Percentiles rank a stretch among this genome's conserved stretches.
Conservation (phyloP, 1,139 yeast species). For the Arxiozyma heterogenica region DNA sequence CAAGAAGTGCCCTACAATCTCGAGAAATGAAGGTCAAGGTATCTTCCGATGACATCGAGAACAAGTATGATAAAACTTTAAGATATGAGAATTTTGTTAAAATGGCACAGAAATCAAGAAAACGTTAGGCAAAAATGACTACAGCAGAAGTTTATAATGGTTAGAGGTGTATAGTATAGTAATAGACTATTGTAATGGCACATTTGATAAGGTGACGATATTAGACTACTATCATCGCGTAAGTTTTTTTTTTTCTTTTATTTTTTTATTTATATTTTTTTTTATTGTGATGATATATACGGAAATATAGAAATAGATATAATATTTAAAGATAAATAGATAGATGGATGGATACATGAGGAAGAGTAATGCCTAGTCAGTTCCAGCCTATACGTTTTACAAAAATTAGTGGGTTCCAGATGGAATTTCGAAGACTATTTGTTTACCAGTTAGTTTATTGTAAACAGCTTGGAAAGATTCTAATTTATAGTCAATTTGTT, state of each 20-base stretch:
- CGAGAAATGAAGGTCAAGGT: background rate
- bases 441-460: constrained; percentile 98
- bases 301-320: background rate
- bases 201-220: no score
- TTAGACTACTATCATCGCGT: background rate
- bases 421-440: constrained; percentile 97
- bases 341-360: background rate
- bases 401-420: constrained; percentile 53
- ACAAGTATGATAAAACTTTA: constrained; percentile 6
- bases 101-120: constrained; percentile 10
- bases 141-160: background rate
- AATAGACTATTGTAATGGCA: background rate
- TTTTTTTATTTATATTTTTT: no score
- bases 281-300: no score
- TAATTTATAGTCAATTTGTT: constrained; percentile 96
- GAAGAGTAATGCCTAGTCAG: background rate
- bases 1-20: background rate
- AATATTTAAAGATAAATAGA: background rate
- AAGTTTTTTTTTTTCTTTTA: no score
- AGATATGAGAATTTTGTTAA: constrained; percentile 17
- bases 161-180: background rate
- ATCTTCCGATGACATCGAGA: background rate
- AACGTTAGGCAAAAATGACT: background rate
- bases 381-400: constrained; percentile 1
- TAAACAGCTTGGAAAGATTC: constrained; percentile 99